Evolutionary conservation across 2,329 filamentous ascomycete species (phyloP).

Genomic region (Botryotinia narcissicola): DNA sequence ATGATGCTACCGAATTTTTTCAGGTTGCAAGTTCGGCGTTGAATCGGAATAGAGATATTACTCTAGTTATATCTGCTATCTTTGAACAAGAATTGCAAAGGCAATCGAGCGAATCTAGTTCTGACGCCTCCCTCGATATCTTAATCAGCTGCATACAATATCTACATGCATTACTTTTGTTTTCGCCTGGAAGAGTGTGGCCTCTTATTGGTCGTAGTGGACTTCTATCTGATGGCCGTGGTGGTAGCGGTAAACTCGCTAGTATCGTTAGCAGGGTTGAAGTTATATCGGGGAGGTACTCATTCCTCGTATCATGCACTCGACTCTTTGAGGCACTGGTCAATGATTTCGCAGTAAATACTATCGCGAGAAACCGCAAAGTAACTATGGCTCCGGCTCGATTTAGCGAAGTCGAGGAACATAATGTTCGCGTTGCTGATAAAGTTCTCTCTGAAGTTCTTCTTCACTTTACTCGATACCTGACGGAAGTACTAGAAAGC

Average conservation of each 20-base stretch:
- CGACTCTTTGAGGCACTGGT: conserved; percentile 73
- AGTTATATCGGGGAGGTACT: conserved; percentile 70
- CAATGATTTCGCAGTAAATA: conserved; percentile 69
- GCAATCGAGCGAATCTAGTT: conserved; percentile 42
- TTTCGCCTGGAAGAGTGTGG: conserved; percentile 85
- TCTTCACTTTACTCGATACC: conserved; percentile 68
- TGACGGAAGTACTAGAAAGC: conserved; percentile 83
- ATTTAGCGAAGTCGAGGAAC: conserved; percentile 48
- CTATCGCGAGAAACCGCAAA: conserved; percentile 62
- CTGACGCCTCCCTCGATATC: conserved; percentile 56
- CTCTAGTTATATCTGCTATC: conserved; percentile 78
- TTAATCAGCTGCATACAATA: conserved; percentile 75
- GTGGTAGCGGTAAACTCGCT: conserved; percentile 67
- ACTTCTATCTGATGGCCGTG: conserved; percentile 73
- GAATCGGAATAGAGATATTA: conserved; percentile 65
- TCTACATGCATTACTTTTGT: conserved; percentile 64
- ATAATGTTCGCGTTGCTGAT: conserved; percentile 73
- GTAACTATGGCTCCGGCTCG: conserved; percentile 48
- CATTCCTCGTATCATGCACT: conserved; percentile 72
- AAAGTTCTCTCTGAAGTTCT: conserved; percentile 71
- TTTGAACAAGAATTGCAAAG: conserved; percentile 66
- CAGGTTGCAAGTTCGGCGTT: conserved; percentile 57
- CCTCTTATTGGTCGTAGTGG: conserved; percentile 81
- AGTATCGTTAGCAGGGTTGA: conserved; percentile 81
- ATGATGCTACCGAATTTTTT: conserved; percentile 44